A percentile compares a stretch with the other conserved stretches of the same genome.
Conservation (phyloP, 2,329 filamentous ascomycete species). For the Diaporthe humulicola region DNA sequence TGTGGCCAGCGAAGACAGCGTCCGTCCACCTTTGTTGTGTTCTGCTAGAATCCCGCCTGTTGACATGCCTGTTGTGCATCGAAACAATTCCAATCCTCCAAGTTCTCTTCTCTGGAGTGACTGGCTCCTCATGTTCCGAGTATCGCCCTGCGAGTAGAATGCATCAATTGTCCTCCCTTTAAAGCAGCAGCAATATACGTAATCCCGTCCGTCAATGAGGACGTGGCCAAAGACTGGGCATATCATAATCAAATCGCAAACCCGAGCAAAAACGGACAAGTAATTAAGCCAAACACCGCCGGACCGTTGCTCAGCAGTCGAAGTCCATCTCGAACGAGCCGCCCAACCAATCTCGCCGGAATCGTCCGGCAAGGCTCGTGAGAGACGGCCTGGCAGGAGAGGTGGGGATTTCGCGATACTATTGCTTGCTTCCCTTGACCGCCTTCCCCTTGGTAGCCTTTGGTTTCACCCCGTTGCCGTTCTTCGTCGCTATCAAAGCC, state of each 20-base stretch:
- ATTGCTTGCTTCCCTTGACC: constrained; percentile 38
- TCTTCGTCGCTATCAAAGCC: constrained; percentile 44
- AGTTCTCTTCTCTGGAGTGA: background rate
- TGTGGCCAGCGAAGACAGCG: background rate
- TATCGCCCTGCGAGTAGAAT: background rate
- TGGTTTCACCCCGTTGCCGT: constrained; percentile 32
- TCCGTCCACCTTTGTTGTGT: background rate
- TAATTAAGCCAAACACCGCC: background rate
- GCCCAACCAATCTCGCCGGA: constrained; percentile 35
- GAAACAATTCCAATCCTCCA: constrained; percentile 1
- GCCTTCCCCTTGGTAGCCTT: constrained; percentile 35
- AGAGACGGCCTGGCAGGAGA: constrained; percentile 16
- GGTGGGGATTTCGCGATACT: constrained; percentile 35
- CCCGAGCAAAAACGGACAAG: background rate
- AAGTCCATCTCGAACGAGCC: constrained; percentile 39
- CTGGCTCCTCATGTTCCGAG: background rate
- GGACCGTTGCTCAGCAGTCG: constrained; percentile 27
- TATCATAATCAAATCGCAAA: background rate
- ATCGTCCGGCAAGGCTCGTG: constrained; percentile 32
- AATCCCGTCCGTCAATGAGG: background rate
- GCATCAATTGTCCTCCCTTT: background rate
- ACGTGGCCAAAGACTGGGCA: background rate
- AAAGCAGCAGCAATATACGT: constrained; percentile 14
- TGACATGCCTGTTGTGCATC: background rate
- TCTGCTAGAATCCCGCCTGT: background rate